Evolutionary conservation across 73 alveolate genomes (phyloP).

Genomic region (Tetrahymena borealis): DNA sequence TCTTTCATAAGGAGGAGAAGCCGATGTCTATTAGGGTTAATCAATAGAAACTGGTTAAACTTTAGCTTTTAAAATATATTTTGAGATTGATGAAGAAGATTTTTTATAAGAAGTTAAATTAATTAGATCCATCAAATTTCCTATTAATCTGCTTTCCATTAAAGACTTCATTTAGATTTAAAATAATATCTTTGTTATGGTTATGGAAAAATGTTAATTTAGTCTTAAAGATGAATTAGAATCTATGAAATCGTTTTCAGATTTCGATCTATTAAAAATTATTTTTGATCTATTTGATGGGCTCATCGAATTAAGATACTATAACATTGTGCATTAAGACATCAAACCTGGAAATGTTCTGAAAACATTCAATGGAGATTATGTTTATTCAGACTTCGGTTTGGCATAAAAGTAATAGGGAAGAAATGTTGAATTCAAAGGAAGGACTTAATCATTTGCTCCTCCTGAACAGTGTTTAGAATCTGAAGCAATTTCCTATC

Average conservation of each 20-base stretch:
- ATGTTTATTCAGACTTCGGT: neutral
- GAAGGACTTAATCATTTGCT: neutral
- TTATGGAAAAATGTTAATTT: neutral
- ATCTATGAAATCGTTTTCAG: neutral
- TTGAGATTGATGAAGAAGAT: neutral
- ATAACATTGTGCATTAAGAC: neutral
- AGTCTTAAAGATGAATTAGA: neutral
- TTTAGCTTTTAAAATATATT: neutral
- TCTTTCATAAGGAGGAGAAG: too few relatives aligned
- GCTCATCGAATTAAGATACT: neutral
- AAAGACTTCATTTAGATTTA: neutral
- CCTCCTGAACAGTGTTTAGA: neutral
- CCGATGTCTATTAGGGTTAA: too few relatives aligned
- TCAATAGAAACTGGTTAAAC: too few relatives aligned
- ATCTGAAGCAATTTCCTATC: neutral
- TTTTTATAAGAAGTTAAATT: neutral
- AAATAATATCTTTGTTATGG: neutral
- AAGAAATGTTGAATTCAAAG: neutral
- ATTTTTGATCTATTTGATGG: neutral
- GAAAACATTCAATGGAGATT: neutral
- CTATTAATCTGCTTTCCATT: neutral
- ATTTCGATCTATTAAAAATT: neutral
- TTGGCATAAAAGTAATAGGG: neutral
- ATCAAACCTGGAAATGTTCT: neutral
- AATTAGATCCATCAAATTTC: neutral